Percentiles rank a stretch among this genome's conserved stretches.
phyloP scores from a whole-genome alignment of 306 rosid species.

The Lathyrus oleraceus region DNA sequence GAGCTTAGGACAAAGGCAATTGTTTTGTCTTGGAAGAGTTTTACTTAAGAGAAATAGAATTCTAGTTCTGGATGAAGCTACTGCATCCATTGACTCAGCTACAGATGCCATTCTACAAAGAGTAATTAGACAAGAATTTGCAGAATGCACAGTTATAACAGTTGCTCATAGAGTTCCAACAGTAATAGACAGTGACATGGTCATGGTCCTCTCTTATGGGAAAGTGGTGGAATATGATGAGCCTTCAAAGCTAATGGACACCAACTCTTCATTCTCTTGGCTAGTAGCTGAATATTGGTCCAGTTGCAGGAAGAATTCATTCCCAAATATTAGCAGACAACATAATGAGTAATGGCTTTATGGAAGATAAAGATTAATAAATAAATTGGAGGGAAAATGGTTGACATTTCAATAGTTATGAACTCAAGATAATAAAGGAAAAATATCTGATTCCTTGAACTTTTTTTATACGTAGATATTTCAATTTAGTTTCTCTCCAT shows the following conservation, averaged over 20 bases:
- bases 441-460: no score
- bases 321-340: neutral
- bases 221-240: constrained; percentile 69
- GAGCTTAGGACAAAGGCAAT: constrained; percentile 79
- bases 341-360: no score
- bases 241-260: constrained; percentile 63
- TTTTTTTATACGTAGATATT: no score
- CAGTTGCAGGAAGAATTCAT: constrained; percentile 50
- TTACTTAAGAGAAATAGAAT: constrained; percentile 66
- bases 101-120: constrained; percentile 64
- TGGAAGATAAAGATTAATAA: no score
- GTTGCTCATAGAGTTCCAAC: constrained; percentile 88
- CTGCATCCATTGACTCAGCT: constrained; percentile 76
- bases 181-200: constrained; percentile 80
- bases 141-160: constrained; percentile 70
- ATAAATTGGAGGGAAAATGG: no score
- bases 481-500: no score
- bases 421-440: no score
- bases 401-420: no score
- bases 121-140: constrained; percentile 68
- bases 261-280: constrained; percentile 67
- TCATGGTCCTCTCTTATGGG: constrained; percentile 81
- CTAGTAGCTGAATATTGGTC: constrained; percentile 88
- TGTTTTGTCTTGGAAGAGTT: constrained; percentile 85
- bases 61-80: constrained; percentile 83